Conservation (phyloP, 768 basidiomycete species). For the Russula emetica region DNA sequence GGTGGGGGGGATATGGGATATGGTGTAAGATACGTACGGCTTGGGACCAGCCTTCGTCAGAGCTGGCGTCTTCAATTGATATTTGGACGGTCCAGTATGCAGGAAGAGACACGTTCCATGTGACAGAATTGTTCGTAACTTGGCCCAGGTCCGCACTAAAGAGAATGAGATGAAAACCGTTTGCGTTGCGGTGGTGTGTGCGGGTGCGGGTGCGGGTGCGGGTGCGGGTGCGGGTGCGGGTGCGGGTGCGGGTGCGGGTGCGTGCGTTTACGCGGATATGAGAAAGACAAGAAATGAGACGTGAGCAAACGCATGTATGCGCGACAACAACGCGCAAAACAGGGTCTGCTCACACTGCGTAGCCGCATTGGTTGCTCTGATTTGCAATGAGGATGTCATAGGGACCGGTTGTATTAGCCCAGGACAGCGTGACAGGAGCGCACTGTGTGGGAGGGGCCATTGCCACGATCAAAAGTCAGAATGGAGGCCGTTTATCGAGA, state of each 20-base stretch:
- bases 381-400: constrained; percentile 58
- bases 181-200: background rate
- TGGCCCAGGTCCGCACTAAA: constrained; percentile 55
- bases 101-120: constrained; percentile 46
- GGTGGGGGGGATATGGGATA: too few relatives aligned
- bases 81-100: constrained; percentile 48
- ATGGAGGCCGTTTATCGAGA: background rate
- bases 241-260: too few relatives aligned
- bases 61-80: constrained; percentile 49
- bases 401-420: constrained; percentile 45
- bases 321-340: background rate
- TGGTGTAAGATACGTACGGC: background rate
- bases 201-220: too few relatives aligned
- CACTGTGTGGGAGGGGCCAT: constrained; percentile 43
- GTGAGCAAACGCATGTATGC: background rate
- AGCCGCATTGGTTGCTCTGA: constrained; percentile 53
- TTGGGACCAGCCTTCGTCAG: constrained; percentile 56
- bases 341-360: constrained; percentile 48
- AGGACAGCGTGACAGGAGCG: constrained; percentile 45
- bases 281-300: background rate
- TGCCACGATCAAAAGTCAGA: background rate
- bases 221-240: too few relatives aligned
- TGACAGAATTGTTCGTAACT: constrained; percentile 41
- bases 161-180: too few relatives aligned
- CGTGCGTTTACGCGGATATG: background rate